Conservation (phyloP, 495 filamentous ascomycete genomes). For the Tuber magnatum region DNA sequence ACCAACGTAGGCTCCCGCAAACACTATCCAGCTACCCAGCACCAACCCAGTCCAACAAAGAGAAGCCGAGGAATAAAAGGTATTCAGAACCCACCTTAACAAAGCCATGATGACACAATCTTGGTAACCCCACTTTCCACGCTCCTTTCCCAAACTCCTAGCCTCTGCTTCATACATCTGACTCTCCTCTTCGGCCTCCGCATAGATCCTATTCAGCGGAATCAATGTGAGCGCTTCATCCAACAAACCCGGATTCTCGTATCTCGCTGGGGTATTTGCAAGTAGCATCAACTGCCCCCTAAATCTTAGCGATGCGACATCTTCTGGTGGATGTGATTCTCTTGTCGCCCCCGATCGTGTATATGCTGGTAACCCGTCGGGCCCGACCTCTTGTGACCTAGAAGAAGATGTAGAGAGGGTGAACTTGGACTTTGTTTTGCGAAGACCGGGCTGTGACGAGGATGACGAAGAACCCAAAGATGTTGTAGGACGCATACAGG, state of each 20-base stretch:
- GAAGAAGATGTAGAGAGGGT: constrained; percentile 22
- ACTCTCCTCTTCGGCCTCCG: constrained; percentile 86
- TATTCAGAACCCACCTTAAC: constrained; percentile 54
- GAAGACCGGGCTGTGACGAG: constrained; percentile 16
- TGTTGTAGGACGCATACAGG: not conserved
- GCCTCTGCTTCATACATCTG: constrained; percentile 81
- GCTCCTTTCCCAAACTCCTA: constrained; percentile 68
- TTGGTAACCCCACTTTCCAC: constrained; percentile 94
- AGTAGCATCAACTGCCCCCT: constrained; percentile 62
- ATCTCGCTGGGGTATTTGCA: constrained; percentile 77
- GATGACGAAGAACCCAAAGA: constrained; percentile 5
- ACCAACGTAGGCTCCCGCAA: constrained; percentile 31
- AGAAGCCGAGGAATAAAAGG: constrained; percentile 36
- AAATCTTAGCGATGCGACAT: constrained; percentile 69
- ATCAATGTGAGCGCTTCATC: constrained; percentile 84
- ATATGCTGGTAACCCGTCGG: constrained; percentile 38
- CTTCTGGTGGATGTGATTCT: constrained; percentile 67
- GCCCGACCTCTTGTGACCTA: constrained; percentile 35
- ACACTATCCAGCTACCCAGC: constrained; percentile 3
- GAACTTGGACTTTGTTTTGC: constrained; percentile 37
- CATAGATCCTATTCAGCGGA: constrained; percentile 85
- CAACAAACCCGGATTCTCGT: constrained; percentile 92
- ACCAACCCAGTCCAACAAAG: constrained; percentile 27
- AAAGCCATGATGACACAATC: constrained; percentile 92
- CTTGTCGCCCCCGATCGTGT: constrained; percentile 63